Evolutionary conservation across 2,329 filamentous ascomycete genomes (phyloP).

Genomic region (Colletotrichum magnum): DNA sequence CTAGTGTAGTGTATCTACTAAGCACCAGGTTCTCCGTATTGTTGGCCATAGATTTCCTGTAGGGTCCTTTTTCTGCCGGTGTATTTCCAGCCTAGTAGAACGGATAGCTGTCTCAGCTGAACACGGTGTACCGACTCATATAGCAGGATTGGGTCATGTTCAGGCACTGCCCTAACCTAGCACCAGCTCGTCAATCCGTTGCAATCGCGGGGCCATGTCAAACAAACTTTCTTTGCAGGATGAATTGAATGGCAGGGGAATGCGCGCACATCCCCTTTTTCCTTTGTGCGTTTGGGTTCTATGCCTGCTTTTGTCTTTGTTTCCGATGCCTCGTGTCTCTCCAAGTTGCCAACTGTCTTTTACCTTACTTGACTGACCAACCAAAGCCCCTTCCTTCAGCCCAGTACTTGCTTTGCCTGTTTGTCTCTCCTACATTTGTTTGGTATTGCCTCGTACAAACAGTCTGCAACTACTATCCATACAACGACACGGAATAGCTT

Average conservation of each 20-base stretch:
- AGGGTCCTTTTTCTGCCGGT: too few relatives aligned
- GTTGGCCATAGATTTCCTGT: too few relatives aligned
- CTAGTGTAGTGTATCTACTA: too few relatives aligned
- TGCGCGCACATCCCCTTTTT: constrained; percentile 5
- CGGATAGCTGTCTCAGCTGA: too few relatives aligned
- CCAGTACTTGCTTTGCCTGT: too few relatives aligned
- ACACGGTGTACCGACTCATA: background rate
- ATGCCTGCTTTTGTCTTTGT: background rate
- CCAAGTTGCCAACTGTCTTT: background rate
- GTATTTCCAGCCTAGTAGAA: too few relatives aligned
- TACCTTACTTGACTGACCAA: background rate
- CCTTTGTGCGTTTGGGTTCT: background rate
- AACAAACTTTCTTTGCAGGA: constrained; percentile 14
- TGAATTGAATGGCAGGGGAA: background rate
- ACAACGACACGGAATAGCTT: background rate
- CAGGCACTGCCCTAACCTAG: constrained; percentile 29
- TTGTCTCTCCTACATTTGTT: too few relatives aligned
- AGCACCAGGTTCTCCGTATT: too few relatives aligned
- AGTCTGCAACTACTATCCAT: background rate
- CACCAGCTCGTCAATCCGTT: constrained; percentile 24
- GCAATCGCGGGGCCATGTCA: constrained; percentile 28
- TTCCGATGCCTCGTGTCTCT: background rate
- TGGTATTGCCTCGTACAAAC: background rate
- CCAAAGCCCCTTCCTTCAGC: too few relatives aligned
- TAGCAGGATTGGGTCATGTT: background rate